Conservation (phyloP, 306 rosid genomes). For the Gastrolobium bilobum region DNA sequence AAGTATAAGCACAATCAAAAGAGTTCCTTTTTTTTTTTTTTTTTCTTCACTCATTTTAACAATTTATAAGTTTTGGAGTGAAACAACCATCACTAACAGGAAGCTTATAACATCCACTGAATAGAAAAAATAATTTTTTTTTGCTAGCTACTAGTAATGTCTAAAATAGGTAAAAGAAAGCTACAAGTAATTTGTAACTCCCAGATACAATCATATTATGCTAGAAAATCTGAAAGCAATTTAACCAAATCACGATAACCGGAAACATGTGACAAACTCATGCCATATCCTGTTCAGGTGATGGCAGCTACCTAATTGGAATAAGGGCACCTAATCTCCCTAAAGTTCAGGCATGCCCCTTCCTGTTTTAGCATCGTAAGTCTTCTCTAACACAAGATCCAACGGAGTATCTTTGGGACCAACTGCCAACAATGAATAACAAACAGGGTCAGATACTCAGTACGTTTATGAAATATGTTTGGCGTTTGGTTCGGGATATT, state of each 20-base stretch:
- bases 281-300: conserved; percentile 34
- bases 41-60: background rate
- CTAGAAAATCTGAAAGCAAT: background rate
- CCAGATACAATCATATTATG: conserved; percentile 14
- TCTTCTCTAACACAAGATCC: conserved; percentile 79
- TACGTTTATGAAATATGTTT: background rate
- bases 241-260: conserved; percentile 10
- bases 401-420: conserved; percentile 91
- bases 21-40: background rate
- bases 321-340: conserved; percentile 39
- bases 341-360: conserved; percentile 90
- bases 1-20: background rate
- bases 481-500: too few relatives aligned
- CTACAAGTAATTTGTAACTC: conserved; percentile 12
- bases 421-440: conserved; percentile 60
- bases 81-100: background rate
- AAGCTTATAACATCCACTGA: background rate
- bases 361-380: conserved; percentile 85
- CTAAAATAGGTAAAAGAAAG: background rate
- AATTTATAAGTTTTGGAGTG: background rate
- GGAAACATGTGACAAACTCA: conserved; percentile 9
- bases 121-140: background rate
- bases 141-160: background rate
- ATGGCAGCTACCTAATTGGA: conserved; percentile 29
- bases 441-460: conserved; percentile 10